phyloP scores from a whole-genome alignment of 2,329 filamentous ascomycete species.

The Aspergillus sp. region DNA sequence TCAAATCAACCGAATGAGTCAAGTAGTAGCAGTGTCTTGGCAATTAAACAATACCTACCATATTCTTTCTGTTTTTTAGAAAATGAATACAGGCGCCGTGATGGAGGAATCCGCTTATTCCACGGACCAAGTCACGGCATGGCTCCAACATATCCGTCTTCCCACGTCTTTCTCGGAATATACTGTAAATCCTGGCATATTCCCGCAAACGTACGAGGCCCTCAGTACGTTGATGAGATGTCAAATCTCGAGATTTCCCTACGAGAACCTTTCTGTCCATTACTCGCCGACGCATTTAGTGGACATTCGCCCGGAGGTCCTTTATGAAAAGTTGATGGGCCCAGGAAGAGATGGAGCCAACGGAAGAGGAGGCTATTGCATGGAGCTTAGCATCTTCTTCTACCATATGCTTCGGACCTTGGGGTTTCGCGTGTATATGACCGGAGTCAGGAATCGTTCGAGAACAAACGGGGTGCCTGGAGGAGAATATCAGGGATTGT shows the following conservation, averaged over 20 bases:
- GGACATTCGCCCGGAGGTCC: constrained; percentile 46
- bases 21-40: background rate
- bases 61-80: background rate
- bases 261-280: constrained; percentile 58
- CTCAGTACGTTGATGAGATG: constrained; percentile 39
- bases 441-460: constrained; percentile 48
- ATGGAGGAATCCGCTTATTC: constrained; percentile 25
- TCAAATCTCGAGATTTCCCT: constrained; percentile 54
- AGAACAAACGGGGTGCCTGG: constrained; percentile 26
- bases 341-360: constrained; percentile 18
- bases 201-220: constrained; percentile 38
- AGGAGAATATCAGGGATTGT: constrained; percentile 29
- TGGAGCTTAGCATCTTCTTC: constrained; percentile 59
- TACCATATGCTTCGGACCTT: constrained; percentile 52
- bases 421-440: constrained; percentile 54
- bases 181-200: constrained; percentile 19
- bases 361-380: constrained; percentile 59
- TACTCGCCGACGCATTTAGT: constrained; percentile 46
- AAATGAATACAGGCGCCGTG: background rate
- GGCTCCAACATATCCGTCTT: constrained; percentile 34
- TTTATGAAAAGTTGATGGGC: constrained; percentile 53
- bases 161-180: constrained; percentile 22
- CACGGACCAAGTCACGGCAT: constrained; percentile 30
- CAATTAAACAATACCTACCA: background rate
- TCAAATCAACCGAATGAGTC: background rate